Evolutionary conservation across 2,329 filamentous ascomycete genomes (phyloP), one percentile per base, ranked within the genome.

Genomic region (Diplodia intermedia): DNA sequence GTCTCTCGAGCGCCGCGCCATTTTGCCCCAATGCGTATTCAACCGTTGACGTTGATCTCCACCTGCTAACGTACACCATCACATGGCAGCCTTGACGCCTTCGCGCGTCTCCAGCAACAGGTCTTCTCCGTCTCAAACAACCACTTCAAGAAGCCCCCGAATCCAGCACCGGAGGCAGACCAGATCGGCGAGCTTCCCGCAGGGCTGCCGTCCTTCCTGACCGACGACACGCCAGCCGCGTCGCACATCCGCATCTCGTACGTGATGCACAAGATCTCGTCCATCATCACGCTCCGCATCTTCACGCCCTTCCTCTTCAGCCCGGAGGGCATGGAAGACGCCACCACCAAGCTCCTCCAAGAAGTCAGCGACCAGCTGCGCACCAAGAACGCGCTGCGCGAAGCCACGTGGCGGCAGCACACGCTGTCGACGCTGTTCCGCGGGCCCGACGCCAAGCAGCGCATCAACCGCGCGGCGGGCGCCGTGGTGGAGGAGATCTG

Each of bases 301-400:
- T 87, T 87, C 76, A 83, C 85, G 31, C 86, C 85, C 1, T 88
- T 87, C 78, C 72, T 88, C 29, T 88, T 88, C 76, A 86, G 84
- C 31, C 77, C 86, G 2, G 85, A 87, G 70, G 83, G 81, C 2
- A 43, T 54, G 11, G 40, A 43, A 12, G 66, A 63, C 36, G 29
- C 57, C 11, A 68, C 50, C 8, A 56, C 49, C 8, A 65, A 63
- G 29, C 80, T 86, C 70, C 85, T 88, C 75, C 79, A 82, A 68
- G 82, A 84, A 69, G 81, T 87, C 69, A 86, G 85, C 36, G 82
- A 82, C 72, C 83, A 86, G 65, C 85, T 88, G 63, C 83, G 85
- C 40, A 82, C 82, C 65, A 87, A 87, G 71, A 86, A 84, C 66
- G 82, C 84, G 23, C 80, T 84, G 11, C 84, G 84, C 68, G 86